Base-by-base conservation (phyloP, 2,329 filamentous ascomycete genomes). In the Colletotrichum higginsianum region DNA sequence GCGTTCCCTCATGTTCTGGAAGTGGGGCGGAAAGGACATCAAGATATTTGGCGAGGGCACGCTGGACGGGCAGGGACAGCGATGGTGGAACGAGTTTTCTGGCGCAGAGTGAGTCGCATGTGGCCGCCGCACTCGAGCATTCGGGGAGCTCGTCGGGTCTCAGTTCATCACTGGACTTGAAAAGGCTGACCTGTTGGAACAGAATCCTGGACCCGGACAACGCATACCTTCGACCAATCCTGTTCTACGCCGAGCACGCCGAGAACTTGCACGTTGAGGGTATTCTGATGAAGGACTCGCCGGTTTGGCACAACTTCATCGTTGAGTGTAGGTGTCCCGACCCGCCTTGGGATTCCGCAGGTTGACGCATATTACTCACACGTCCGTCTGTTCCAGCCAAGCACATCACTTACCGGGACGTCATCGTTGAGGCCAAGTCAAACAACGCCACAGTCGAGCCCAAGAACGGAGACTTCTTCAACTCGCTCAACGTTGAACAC, bases 281-380 rank as follows among this genome's bases (percentile, higher is more conserved):
- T 1, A 89, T 91, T 64, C 86, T 87, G 18, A 84, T 90, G 75
- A 86, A 89, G 71, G 87, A 90, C 77, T 90, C 88, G 0, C 89
- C 89, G 1, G 90, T 88, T 81, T 91, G 89, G 89, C 90, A 86
- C 2, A 91, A 89, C 76, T 91, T 91, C 74, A 82, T 91, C 46
- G 87, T 91, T 16, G 85, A 86, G 42, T 89, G 84, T 74, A 83
- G 68, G 75, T 64, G 40, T 15, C n/a, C 18, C 13, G 2, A 18
- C 4, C 6, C 11, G n/a, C 23, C 6, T 26, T 50, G 7, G 49
- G 21, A 3, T 8, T 8, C 44, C 8, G 18, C 5, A 50, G 4
- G 15, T 35, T 35, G 30, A n/a, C 30, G 9, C 30, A 18, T 1
- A 18, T 18, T 12, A 4, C 23, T 65, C 9, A 65, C 21, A 13